Conservation (phyloP, 495 filamentous ascomycete species). For the Tuber indicum region DNA sequence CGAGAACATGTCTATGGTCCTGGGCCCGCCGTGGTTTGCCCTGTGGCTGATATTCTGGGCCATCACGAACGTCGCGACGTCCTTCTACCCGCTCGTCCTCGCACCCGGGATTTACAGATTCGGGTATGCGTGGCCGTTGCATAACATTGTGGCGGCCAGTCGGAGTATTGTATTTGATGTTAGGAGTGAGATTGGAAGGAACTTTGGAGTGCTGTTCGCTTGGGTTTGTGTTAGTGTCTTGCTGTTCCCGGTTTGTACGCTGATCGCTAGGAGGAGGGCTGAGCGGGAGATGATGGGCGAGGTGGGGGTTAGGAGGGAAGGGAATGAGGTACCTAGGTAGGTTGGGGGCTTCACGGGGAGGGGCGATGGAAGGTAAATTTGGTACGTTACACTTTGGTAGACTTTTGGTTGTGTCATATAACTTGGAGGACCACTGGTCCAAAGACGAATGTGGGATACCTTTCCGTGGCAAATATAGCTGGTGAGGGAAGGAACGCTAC, state of each 20-base stretch:
- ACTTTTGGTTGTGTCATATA: not conserved
- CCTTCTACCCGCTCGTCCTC: conserved; percentile 58
- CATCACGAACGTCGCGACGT: conserved; percentile 61
- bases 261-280: conserved; percentile 56
- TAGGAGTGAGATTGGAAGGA: conserved; percentile 56
- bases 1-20: conserved; percentile 66
- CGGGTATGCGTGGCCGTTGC: conserved; percentile 69
- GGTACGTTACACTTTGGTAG: not conserved
- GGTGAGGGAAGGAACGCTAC: not conserved
- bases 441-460: not conserved
- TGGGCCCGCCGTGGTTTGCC: conserved; percentile 61
- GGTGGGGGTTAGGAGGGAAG: conserved; percentile 1
- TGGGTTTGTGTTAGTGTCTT: conserved; percentile 55
- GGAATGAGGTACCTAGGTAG: not conserved
- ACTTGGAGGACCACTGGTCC: not conserved
- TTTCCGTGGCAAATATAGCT: not conserved
- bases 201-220: conserved; percentile 58
- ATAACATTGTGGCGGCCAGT: conserved; percentile 59
- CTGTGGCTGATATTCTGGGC: conserved; percentile 73
- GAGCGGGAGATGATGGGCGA: conserved; percentile 43
- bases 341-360: not conserved
- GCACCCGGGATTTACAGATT: conserved; percentile 58
- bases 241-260: conserved; percentile 57
- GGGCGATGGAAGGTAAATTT: not conserved
- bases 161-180: conserved; percentile 59